A percentile compares a stretch with the other conserved stretches of the same genome.
Conservation (phyloP, 2,329 filamentous ascomycete genomes). For the Pyrenophora teres region DNA sequence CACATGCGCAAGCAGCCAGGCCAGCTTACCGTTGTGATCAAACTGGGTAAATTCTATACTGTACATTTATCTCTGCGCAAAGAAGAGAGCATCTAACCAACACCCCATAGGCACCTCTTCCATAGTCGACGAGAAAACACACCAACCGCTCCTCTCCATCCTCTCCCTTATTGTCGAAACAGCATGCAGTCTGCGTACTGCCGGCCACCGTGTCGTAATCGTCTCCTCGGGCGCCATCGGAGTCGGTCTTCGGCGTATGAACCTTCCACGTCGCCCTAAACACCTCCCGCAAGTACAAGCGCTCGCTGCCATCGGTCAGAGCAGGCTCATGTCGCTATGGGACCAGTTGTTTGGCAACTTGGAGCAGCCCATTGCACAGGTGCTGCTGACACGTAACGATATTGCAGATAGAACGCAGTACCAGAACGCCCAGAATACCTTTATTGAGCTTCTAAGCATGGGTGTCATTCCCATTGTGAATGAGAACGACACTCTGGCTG, state of each 20-base stretch:
- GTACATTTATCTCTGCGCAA: conserved; percentile 28
- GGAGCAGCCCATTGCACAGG: conserved; percentile 89
- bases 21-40: conserved; percentile 77
- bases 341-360: conserved; percentile 89
- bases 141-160: conserved; percentile 89
- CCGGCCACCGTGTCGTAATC: conserved; percentile 93
- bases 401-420: conserved; percentile 97
- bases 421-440: conserved; percentile 93
- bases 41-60: conserved; percentile 67
- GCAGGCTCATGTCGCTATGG: conserved; percentile 92
- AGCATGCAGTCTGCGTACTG: conserved; percentile 80
- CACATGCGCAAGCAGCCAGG: conserved; percentile 58
- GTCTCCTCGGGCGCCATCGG: conserved; percentile 98
- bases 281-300: conserved; percentile 90
- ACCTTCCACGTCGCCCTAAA: conserved; percentile 84
- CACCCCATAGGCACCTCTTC: conserved; percentile 80
- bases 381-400: conserved; percentile 91
- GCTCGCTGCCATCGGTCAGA: conserved; percentile 93
- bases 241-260: conserved; percentile 87
- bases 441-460: conserved; percentile 87
- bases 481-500: conserved; percentile 95
- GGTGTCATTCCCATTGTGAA: conserved; percentile 98
- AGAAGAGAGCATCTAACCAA: conserved; percentile 38
- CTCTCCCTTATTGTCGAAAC: conserved; percentile 94
- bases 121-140: conserved; percentile 96